Conservation (phyloP, 768 basidiomycete genomes). For the Tephrocybe sp. region DNA sequence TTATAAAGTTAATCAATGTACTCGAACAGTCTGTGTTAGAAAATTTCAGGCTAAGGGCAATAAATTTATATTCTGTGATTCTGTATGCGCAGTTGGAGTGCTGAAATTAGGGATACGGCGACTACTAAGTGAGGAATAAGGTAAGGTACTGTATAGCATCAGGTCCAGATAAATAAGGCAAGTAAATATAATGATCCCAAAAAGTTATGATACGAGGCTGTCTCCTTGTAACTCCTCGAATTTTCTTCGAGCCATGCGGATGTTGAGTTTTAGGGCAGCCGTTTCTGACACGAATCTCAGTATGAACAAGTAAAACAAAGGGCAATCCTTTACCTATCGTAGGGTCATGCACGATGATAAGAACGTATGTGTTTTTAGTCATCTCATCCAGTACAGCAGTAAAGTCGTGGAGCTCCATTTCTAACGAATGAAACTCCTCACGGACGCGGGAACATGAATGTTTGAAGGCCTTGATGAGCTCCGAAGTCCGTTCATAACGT, state of each 20-base stretch:
- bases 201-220: constrained; percentile 43
- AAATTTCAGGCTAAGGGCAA: no score
- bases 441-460: constrained; percentile 83
- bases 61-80: not conserved
- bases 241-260: constrained; percentile 80
- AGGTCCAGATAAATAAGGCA: constrained; percentile 7
- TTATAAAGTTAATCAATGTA: no score
- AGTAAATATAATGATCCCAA: not conserved
- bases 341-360: constrained; percentile 87
- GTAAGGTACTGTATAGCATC: constrained; percentile 7
- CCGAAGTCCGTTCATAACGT: constrained; percentile 84
- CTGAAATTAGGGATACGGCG: constrained; percentile 1
- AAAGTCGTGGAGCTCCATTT: constrained; percentile 83
- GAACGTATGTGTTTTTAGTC: constrained; percentile 90
- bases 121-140: not conserved
- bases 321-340: constrained; percentile 62
- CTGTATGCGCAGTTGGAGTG: not conserved
- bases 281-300: constrained; percentile 55
- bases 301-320: not conserved
- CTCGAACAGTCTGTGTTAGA: no score
- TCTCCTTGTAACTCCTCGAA: constrained; percentile 88
- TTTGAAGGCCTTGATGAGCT: constrained; percentile 95
- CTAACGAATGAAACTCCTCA: constrained; percentile 82
- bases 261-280: constrained; percentile 83
- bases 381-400: constrained; percentile 90